Evolutionary conservation across 2,329 filamentous ascomycete genomes (phyloP), one percentile per base, ranked within the genome.

Genomic region (Cladosporium austrohemisphaericum): DNA sequence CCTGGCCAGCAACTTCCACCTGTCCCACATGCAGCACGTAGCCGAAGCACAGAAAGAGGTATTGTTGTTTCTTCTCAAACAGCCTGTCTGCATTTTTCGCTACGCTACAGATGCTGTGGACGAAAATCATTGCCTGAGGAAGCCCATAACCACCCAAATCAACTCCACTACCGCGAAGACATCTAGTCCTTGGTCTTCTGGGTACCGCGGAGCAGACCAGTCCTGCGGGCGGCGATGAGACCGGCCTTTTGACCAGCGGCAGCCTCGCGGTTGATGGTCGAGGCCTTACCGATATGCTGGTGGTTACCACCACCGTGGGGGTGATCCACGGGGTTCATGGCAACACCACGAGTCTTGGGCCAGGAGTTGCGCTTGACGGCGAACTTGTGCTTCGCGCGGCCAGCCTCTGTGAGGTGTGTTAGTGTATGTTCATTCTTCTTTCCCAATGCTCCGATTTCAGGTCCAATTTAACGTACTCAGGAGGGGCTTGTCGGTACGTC

Each of bases 341-440:
- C 93, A 86, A 98, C 93, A 96, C 93, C 93, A 93, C 93, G 92
- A 83, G 93, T 98, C 88, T 95, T 96, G 79, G 93, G 93, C 93
- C 93, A 98, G 73, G 85, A 92, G 89, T 98, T 97, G 74, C 93
- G 90, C 90, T 98, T 98, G 80, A 96, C 94, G 67, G 91, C 90
- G 80, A 95, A 98, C 88, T 98, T 98, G 76, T 97, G 92, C 89
- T 97, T 98, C 71, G 93, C 93, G 73, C 93, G 89, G 71, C 92
- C 97, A 70, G 93, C 93, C 92, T 98, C 84, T 88, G 80, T 76
- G 65, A 36, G 22, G 25, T 16, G n/a, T 49, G 37, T 49, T 43
- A 49, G 46, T 41, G 18, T 37, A 22, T 47, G 25, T 37, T 29
- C 44, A 23, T 18, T 28, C 18, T 22, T 35, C 19, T 14, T 38